Conservation (phyloP, 2,329 filamentous ascomycete genomes). For the Diplodia seriata region DNA sequence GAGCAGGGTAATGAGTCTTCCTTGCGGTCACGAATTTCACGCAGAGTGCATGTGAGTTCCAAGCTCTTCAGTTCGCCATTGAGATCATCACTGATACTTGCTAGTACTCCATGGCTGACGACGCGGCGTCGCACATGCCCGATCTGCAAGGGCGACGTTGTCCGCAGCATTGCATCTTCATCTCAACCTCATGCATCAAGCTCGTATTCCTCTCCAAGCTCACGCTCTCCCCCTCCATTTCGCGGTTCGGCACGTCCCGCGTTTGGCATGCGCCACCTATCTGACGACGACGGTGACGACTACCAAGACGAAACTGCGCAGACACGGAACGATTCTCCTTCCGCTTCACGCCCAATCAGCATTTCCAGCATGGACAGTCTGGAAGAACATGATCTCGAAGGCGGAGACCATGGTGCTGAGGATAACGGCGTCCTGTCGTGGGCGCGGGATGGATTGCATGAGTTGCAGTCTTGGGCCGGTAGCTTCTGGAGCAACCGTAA, state of each 20-base stretch:
- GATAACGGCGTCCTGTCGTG: slow-evolving; percentile 21
- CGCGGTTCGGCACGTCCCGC: background rate
- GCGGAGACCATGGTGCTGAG: slow-evolving; percentile 21
- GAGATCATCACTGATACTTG: slow-evolving; percentile 2
- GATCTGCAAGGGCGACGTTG: slow-evolving; percentile 97
- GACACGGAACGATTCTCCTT: slow-evolving; percentile 20
- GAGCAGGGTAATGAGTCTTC: slow-evolving; percentile 93
- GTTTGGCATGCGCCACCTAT: background rate
- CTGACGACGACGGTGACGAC: slow-evolving; percentile 22
- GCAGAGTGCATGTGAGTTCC: slow-evolving; percentile 93
- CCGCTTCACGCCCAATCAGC: slow-evolving; percentile 25
- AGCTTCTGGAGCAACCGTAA: slow-evolving; percentile 16
- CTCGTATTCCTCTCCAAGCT: slow-evolving; percentile 24
- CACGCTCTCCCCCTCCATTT: slow-evolving; percentile 11
- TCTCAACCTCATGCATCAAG: slow-evolving; percentile 31
- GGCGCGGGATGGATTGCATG: slow-evolving; percentile 22
- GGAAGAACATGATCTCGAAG: slow-evolving; percentile 21
- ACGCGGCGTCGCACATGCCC: slow-evolving; percentile 96
- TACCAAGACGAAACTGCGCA: slow-evolving; percentile 24
- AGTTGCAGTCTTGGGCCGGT: slow-evolving; percentile 27
- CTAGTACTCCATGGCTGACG: slow-evolving; percentile 94
- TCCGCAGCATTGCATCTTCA: slow-evolving; percentile 52
- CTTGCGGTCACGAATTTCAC: slow-evolving; percentile 97
- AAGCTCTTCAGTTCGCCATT: slow-evolving; percentile 16
- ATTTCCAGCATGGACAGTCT: slow-evolving; percentile 8